These are phyloP conservation scores for Metarhizium rileyi DNA, from an alignment of 2,329 filamentous ascomycete species.

Conservation along the genomic window DNA sequence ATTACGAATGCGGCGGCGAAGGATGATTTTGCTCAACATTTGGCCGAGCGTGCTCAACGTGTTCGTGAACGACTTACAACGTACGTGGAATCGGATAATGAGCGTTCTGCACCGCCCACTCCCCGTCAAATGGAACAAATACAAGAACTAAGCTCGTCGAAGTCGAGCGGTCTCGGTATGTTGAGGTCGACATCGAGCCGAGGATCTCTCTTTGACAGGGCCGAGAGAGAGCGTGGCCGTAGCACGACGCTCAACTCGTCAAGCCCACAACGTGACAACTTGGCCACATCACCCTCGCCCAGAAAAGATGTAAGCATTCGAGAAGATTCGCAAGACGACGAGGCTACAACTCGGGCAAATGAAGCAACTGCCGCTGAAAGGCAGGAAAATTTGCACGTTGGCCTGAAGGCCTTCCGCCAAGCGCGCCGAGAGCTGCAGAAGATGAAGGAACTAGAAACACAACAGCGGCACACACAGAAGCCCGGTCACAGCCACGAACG, in stretches of 20 bases:
- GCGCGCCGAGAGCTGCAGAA: slow-evolving; percentile 47
- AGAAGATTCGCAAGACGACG: neutral
- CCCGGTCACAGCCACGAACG: slow-evolving; percentile 13
- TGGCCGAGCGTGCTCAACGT: slow-evolving; percentile 59
- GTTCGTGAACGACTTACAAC: slow-evolving; percentile 66
- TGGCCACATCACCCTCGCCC: slow-evolving; percentile 30
- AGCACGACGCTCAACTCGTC: slow-evolving; percentile 53
- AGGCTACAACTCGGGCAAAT: neutral
- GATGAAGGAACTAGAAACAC: slow-evolving; percentile 42
- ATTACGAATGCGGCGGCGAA: slow-evolving; percentile 31
- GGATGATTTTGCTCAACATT: slow-evolving; percentile 63
- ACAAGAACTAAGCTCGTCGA: slow-evolving; percentile 22
- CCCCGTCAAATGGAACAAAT: slow-evolving; percentile 26
- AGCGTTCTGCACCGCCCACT: slow-evolving; percentile 17
- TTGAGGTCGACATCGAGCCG: slow-evolving; percentile 58
- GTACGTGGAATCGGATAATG: slow-evolving; percentile 53
- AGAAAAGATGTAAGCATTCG: slow-evolving; percentile 20
- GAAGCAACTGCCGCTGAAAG: slow-evolving; percentile 17
- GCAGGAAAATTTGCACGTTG: slow-evolving; percentile 36
- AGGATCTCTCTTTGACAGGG: slow-evolving; percentile 49
- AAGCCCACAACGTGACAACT: slow-evolving; percentile 38
- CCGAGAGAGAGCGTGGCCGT: slow-evolving; percentile 28
- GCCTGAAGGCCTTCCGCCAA: slow-evolving; percentile 47
- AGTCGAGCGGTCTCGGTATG: slow-evolving; percentile 51
- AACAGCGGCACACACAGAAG: slow-evolving; percentile 27